These are phyloP conservation scores for Pseudopithomyces maydicus DNA, from an alignment of 2,329 filamentous ascomycete species.

Conservation along the genomic window DNA sequence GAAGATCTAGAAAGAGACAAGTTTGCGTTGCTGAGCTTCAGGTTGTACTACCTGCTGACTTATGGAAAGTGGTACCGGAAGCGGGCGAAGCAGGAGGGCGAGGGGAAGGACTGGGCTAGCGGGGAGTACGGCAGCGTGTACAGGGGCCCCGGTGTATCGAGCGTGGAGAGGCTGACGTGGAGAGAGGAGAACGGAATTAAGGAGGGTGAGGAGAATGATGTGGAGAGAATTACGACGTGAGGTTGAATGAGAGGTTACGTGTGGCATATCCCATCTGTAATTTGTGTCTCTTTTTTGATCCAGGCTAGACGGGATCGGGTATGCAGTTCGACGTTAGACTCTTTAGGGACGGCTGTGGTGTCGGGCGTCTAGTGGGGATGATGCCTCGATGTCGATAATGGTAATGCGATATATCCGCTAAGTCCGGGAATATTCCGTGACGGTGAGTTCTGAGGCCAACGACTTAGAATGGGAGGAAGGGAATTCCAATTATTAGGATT, in stretches of 20 bases:
- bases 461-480: too few species aligned
- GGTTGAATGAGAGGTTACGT: neutral
- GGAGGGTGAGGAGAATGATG: neutral
- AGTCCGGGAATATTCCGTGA: slow-evolving; percentile 7
- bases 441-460: too few species aligned
- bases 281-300: neutral
- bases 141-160: slow-evolving; percentile 61
- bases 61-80: slow-evolving; percentile 67
- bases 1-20: slow-evolving; percentile 66
- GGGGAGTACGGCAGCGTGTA: slow-evolving; percentile 66
- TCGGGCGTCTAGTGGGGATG: too few species aligned
- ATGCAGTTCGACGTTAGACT: slow-evolving; percentile 5
- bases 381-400: neutral
- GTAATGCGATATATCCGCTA: slow-evolving; percentile 3
- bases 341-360: neutral
- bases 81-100: slow-evolving; percentile 50
- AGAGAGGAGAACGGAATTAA: slow-evolving; percentile 50
- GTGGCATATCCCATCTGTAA: neutral
- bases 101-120: slow-evolving; percentile 61
- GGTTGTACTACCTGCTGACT: slow-evolving; percentile 64
- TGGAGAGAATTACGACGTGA: neutral
- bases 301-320: neutral
- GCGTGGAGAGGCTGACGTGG: slow-evolving; percentile 61
- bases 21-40: slow-evolving; percentile 65
- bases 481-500: too few species aligned